phyloP scores from a whole-genome alignment of 805 yeast species.

The Clavispora carvajalis region DNA sequence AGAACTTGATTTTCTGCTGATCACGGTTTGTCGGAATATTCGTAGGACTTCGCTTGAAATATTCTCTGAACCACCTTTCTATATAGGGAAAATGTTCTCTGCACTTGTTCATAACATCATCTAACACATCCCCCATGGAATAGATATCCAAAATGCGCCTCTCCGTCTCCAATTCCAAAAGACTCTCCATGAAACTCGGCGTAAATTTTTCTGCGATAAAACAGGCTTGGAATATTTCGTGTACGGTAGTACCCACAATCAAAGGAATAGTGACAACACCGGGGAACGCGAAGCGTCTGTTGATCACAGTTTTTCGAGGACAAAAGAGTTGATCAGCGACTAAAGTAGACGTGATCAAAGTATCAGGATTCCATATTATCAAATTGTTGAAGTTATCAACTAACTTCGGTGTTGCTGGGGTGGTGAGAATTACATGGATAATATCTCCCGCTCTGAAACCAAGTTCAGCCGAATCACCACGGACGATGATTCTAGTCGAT shows the following conservation, averaged over 20 bases:
- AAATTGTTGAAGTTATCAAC: conserved; percentile 56
- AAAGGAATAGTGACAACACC: conserved; percentile 63
- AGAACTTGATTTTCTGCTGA: conserved; percentile 36
- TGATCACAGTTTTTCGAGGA: conserved; percentile 62
- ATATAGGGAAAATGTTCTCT: conserved; percentile 48
- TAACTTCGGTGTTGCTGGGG: conserved; percentile 31
- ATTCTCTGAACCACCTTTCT: conserved; percentile 47
- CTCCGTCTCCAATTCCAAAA: conserved; percentile 38
- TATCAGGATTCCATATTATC: conserved; percentile 81
- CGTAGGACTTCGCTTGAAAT: conserved; percentile 24
- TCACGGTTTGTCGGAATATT: conserved; percentile 22
- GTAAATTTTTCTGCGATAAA: conserved; percentile 34
- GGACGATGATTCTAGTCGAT: conserved; percentile 40
- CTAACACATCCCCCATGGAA: conserved; percentile 47
- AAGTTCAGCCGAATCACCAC: conserved; percentile 58
- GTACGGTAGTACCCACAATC: conserved; percentile 79
- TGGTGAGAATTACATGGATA: conserved; percentile 54
- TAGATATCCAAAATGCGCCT: conserved; percentile 46
- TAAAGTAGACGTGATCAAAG: conserved; percentile 73
- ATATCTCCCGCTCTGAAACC: conserved; percentile 49
- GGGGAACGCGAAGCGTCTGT: conserved; percentile 50
- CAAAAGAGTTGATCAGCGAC: conserved; percentile 75
- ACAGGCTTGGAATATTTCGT: conserved; percentile 65
- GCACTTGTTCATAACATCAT: conserved; percentile 39
- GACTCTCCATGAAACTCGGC: conserved; percentile 30